These are phyloP conservation scores for Cryphonectria carpinicola DNA, from an alignment of 2,329 filamentous ascomycete species.

Conservation along the genomic window DNA sequence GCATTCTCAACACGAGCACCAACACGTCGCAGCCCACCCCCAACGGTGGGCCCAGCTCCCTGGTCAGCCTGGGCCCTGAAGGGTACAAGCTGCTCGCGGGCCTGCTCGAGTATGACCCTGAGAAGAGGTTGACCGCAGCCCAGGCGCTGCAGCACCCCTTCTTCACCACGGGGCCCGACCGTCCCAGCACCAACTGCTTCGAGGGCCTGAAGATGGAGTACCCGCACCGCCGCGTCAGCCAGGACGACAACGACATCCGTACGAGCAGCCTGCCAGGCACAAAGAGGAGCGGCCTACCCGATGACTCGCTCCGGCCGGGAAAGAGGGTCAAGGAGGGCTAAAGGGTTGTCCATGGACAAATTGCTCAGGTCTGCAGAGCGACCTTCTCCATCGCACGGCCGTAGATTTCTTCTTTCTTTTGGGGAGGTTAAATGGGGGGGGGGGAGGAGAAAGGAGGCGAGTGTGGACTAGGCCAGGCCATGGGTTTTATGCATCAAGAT, in stretches of 20 bases:
- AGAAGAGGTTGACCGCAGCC: constrained; percentile 83
- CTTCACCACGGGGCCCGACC: constrained; percentile 71
- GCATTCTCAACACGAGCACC: constrained; percentile 64
- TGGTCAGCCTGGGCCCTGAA: constrained; percentile 70
- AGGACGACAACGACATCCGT: constrained; percentile 96
- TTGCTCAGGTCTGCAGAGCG: background rate
- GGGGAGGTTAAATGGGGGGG: too few relatives aligned
- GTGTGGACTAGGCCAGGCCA: background rate
- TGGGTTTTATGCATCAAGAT: background rate
- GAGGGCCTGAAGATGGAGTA: constrained; percentile 88
- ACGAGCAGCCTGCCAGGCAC: constrained; percentile 87
- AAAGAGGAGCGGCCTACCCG: constrained; percentile 82
- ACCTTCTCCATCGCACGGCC: background rate
- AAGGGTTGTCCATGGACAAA: constrained; percentile 2
- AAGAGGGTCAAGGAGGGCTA: constrained; percentile 65
- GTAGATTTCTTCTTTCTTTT: background rate
- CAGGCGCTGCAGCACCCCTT: constrained; percentile 90
- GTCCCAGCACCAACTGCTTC: constrained; percentile 83
- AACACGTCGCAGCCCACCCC: constrained; percentile 47
- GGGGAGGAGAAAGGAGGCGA: too few relatives aligned
- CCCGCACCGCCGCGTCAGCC: constrained; percentile 84
- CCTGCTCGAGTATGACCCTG: constrained; percentile 90
- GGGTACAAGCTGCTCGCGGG: constrained; percentile 82
- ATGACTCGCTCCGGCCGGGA: constrained; percentile 70
- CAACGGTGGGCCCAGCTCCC: constrained; percentile 40